Base-by-base conservation (phyloP, 192 early-diverging fungal genomes). In the Entrophospora sp. region DNA sequence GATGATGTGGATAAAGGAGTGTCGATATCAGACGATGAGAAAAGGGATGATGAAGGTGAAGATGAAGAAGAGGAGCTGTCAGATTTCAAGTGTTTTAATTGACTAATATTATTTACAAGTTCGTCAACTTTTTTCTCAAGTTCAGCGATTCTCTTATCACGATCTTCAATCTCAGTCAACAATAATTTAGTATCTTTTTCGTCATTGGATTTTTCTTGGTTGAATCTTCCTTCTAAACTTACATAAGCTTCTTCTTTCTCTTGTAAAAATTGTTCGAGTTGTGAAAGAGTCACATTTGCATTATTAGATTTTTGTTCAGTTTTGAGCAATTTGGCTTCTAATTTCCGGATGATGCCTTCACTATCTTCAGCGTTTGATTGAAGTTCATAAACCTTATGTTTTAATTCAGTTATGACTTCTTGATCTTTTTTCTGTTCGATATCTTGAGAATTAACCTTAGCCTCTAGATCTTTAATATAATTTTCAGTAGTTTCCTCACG, bases 381-480 rank as follows among this genome's bases (percentile, higher is more conserved):
- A 27, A 66, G 36, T 53, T 66, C 35, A 37, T 32, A 16, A 40
- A 66, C 55, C 14, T 55, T 66, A 36, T 35, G n/a, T 37, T 49
- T 5, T 8, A 66, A 20, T 27, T 66, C 64, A 18, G 52, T 38
- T 10, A 66, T 66, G 9, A 31, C 24, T 30, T 55, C 37, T 63
- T 74, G 69, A 49, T 79, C 77, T 3, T 45, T 72, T 16, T 66
- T 63, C 10, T 60, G 67, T 20, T 79, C 75, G 45, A 52, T 34
- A 16, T 64, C 35, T 13, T 70, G 60, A 9, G 53, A 44, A 25
- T 67, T 49, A 13, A 79, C 51, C 35, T 76, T 76, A 24, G 8
- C 51, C 56, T 79, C 77, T 16, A 79, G 67, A 55, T 73, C 62
- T 22, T 51, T 70, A 58, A 79, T 79, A 53, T 79, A 79, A 30